phyloP scores from a whole-genome alignment of 2,329 filamentous ascomycete species.

The Balansia obtecta region DNA sequence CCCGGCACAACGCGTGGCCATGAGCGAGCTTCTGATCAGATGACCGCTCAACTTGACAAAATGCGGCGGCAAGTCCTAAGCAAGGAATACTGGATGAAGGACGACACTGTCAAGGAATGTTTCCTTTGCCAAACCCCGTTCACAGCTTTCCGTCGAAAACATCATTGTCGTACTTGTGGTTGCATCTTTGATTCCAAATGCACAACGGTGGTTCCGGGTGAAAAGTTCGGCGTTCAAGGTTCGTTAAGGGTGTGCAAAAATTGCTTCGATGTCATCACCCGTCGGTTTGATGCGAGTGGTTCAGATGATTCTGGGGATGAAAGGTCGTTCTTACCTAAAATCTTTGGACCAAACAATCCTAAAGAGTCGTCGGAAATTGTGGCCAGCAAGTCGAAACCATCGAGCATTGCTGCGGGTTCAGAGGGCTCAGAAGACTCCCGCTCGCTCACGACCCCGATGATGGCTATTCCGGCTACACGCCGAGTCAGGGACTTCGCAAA shows the following conservation, averaged over 20 bases:
- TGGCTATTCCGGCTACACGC: slow-evolving; percentile 55
- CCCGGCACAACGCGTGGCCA: slow-evolving; percentile 41
- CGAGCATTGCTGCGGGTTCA: slow-evolving; percentile 26
- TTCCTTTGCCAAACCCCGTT: slow-evolving; percentile 87
- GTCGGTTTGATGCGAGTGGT: slow-evolving; percentile 71
- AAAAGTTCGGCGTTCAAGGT: slow-evolving; percentile 75
- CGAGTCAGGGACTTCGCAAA: slow-evolving; percentile 59
- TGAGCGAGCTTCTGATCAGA: slow-evolving; percentile 44
- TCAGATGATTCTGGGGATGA: slow-evolving; percentile 83
- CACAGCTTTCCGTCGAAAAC: slow-evolving; percentile 86
- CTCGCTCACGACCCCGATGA: slow-evolving; percentile 54
- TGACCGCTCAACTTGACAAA: slow-evolving; percentile 51
- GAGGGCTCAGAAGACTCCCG: slow-evolving; percentile 34
- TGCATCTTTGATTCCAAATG: slow-evolving; percentile 98
- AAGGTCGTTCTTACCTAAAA: slow-evolving; percentile 53
- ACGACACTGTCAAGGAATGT: slow-evolving; percentile 95
- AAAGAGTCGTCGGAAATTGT: slow-evolving; percentile 6
- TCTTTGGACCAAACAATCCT: slow-evolving; percentile 38
- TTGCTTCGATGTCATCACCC: slow-evolving; percentile 82
- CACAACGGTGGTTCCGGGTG: slow-evolving; percentile 79
- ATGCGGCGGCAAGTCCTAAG: slow-evolving; percentile 81
- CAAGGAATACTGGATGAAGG: slow-evolving; percentile 98
- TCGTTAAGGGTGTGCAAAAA: slow-evolving; percentile 84
- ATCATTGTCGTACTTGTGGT: slow-evolving; percentile 92
- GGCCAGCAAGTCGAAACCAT: slow-evolving; percentile 4